phyloP scores from a whole-genome alignment of 2,329 filamentous ascomycete species.

The Sarocladium kiliense region DNA sequence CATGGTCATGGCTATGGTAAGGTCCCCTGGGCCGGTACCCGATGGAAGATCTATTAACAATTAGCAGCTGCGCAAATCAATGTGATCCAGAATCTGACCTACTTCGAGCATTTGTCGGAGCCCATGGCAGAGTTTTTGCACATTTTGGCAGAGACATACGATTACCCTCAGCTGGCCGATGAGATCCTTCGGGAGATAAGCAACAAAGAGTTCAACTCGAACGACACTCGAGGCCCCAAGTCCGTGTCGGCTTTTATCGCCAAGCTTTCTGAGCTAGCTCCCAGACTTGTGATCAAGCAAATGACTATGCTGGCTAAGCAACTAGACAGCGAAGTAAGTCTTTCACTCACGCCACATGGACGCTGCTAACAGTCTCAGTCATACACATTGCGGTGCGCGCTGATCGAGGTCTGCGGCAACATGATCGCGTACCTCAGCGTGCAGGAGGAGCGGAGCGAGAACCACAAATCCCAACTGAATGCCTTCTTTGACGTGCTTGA shows the following conservation, averaged over 20 bases:
- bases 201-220: conserved; percentile 97
- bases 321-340: conserved; percentile 77
- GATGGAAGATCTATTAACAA: too few relatives aligned
- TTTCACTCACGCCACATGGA: too few relatives aligned
- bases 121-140: conserved; percentile 98
- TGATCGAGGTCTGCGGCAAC: conserved; percentile 97
- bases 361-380: conserved; percentile 48
- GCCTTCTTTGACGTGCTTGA: conserved; percentile 96
- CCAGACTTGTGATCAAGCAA: conserved; percentile 91
- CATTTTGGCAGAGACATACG: conserved; percentile 94
- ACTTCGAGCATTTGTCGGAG: conserved; percentile 97
- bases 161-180: conserved; percentile 91
- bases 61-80: conserved; percentile 86
- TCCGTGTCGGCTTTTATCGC: conserved; percentile 92
- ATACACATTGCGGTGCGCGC: conserved; percentile 85
- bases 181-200: conserved; percentile 91
- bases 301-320: conserved; percentile 94
- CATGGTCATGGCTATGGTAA: conserved; percentile 93
- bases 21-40: background rate
- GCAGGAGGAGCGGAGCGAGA: conserved; percentile 85
- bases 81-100: conserved; percentile 94
- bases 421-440: conserved; percentile 86
- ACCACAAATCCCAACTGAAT: conserved; percentile 90
- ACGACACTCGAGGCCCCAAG: conserved; percentile 91
- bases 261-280: conserved; percentile 87